Evolutionary conservation across 108 stramenopile species (phyloP), one percentile per base, ranked within the genome.

Genomic region (Cyclotella choctawhatcheeana): DNA sequence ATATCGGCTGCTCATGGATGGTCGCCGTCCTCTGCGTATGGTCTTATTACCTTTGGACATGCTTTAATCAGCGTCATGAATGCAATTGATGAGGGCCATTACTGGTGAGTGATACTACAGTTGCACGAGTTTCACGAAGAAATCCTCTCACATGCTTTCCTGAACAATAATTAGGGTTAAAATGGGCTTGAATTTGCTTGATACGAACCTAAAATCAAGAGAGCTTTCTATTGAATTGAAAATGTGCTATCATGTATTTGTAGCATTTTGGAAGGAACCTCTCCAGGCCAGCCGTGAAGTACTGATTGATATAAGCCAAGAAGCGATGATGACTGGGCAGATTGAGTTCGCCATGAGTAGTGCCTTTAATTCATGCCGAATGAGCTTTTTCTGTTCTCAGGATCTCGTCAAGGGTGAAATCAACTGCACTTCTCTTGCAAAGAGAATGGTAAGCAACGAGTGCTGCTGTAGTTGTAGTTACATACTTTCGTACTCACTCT

Each of bases 191-290:
- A 22, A 52, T 24, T 22, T 52, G 18, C 10, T 52, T 2, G 22
- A 22, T 18, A 52, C 37, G 12, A 6, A 52, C 10, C 51, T 52
- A 1, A 52, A 52, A 10, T 18, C 32, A 34, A n/a, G 30, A 20
- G 30, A 18, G 2, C 33, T 30, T 2, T n/a, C 32, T 30, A 13
- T 25, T 34, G 17, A 30, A 3, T 16, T 58, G 56, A 30, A 58
- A 43, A 22, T 21, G 0, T 8, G 22, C 22, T 61, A 24, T 24
- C 22, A 61, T 40, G 34, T 24, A 17, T 61, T 61, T 24, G 43
- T 44, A 1, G 2, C 35, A 10, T 61, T 61, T 37, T 61, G 59
- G 59, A 61, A 61, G 59, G 59, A 61, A 21, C 59, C 59, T 27
- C 20, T 61, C 43, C 59, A 61, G 20, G 59, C 59, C 5, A 25